phyloP scores from a whole-genome alignment of 2,329 filamentous ascomycete genomes.

The Exophiala mesophila region DNA sequence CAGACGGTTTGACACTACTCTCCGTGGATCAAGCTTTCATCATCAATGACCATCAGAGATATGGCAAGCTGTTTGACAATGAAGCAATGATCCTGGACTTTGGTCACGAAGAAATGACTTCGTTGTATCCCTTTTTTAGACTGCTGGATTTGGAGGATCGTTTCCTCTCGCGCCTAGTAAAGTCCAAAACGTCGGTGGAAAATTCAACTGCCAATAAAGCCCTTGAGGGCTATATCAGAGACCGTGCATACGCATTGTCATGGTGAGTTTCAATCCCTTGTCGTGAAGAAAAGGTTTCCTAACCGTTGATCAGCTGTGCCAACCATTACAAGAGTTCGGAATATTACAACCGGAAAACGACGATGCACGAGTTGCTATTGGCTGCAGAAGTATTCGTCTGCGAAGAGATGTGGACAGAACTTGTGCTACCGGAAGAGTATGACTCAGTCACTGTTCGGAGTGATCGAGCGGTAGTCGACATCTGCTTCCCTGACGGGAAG shows the following conservation, averaged over 20 bases:
- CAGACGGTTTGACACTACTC: constrained; percentile 3
- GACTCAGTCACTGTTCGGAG: constrained; percentile 1
- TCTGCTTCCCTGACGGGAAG: constrained; percentile 4
- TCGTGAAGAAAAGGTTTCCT: too few relatives aligned
- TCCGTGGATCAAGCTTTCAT: constrained; percentile 6
- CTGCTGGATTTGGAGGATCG: constrained; percentile 6
- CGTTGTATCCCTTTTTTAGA: constrained; percentile 11
- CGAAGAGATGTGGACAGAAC: constrained; percentile 14
- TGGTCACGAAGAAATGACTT: constrained; percentile 10
- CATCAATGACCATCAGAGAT: constrained; percentile 14
- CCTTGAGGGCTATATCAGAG: constrained; percentile 9
- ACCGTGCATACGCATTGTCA: constrained; percentile 19
- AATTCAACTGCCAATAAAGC: constrained; percentile 1
- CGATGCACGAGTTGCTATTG: constrained; percentile 9
- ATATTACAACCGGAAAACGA: constrained; percentile 13
- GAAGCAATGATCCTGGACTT: constrained; percentile 11
- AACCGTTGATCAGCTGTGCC: constrained; percentile 18
- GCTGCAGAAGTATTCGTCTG: constrained; percentile 12
- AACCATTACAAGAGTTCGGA: constrained; percentile 10
- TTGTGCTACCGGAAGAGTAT: constrained; percentile 4
- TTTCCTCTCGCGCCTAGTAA: constrained; percentile 9
- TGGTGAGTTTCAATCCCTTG: constrained; percentile 13
- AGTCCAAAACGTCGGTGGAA: constrained; percentile 2
- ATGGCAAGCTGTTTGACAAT: constrained; percentile 10
- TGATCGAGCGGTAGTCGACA: constrained; percentile 7